Percentiles rank a stretch among this genome's conserved stretches.
Conservation (phyloP, 345 rosid species). For the Euphorbia tirucalli region DNA sequence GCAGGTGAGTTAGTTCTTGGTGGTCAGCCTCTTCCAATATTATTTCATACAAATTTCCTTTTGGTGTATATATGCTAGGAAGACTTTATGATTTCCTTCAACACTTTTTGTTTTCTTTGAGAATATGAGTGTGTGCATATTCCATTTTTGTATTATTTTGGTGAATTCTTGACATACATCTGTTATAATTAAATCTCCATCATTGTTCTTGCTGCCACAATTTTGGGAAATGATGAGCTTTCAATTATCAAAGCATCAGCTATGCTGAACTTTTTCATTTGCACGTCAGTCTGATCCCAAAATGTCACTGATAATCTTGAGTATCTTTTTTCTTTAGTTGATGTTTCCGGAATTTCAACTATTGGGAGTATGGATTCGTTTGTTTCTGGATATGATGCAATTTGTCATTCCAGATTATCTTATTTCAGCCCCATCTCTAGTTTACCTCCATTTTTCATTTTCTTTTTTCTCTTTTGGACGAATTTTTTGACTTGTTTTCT, state of each 20-base stretch:
- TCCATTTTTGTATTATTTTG: background rate
- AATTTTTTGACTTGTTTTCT: conserved; percentile 9
- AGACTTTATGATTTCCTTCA: background rate
- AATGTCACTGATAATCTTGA: background rate
- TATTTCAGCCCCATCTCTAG: background rate
- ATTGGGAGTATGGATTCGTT: background rate
- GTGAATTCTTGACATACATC: background rate
- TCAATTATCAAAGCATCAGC: conserved; percentile 25
- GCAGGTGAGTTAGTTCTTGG: conserved; percentile 51
- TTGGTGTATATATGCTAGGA: too few relatives aligned
- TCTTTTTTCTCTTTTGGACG: background rate
- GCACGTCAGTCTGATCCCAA: conserved; percentile 55
- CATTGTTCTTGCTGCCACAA: background rate
- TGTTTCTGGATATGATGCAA: conserved; percentile 42
- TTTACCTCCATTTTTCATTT: too few relatives aligned
- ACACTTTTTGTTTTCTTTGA: background rate
- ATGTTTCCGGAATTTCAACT: background rate
- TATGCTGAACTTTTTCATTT: conserved; percentile 37
- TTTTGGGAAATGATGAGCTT: conserved; percentile 36
- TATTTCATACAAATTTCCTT: too few relatives aligned
- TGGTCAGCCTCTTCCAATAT: background rate
- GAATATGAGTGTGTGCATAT: background rate
- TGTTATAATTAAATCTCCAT: background rate
- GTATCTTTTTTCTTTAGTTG: background rate
- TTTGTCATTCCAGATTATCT: background rate